These are phyloP conservation scores for Annulohypoxylon bovei DNA, from an alignment of 495 filamentous ascomycete species.

Conservation along the genomic window DNA sequence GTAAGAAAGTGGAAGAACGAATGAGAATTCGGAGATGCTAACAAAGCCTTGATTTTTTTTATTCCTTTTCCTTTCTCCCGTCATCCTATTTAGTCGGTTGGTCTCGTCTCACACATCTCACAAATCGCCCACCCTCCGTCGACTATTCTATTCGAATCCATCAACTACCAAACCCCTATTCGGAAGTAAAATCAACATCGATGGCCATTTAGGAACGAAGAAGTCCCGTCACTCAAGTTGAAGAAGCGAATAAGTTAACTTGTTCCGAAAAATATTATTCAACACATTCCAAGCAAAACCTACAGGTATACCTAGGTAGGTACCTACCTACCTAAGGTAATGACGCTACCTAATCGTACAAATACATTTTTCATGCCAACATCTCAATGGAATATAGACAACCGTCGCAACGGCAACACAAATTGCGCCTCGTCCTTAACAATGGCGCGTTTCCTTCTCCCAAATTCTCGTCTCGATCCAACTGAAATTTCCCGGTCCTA, in stretches of 20 bases:
- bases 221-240: not conserved
- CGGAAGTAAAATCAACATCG: not conserved
- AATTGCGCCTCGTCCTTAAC: not conserved
- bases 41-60: not conserved
- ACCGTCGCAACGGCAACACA: slow-evolving; percentile 3
- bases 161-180: not conserved
- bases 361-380: slow-evolving; percentile 16
- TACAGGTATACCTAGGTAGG: not conserved
- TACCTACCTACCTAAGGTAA: too few species aligned
- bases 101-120: not conserved
- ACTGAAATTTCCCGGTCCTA: slow-evolving; percentile 1
- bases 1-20: not conserved
- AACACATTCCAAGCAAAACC: slow-evolving; percentile 12
- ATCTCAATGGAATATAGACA: not conserved
- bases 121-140: not conserved
- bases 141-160: not conserved
- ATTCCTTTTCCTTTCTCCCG: not conserved
- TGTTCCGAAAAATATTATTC: slow-evolving; percentile 13
- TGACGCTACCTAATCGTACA: slow-evolving; percentile 12
- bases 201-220: not conserved
- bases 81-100: not conserved
- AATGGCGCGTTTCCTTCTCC: not conserved
- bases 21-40: not conserved
- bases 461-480: not conserved
- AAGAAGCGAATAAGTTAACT: not conserved